A percentile compares a stretch with the other conserved stretches of the same genome.
Evolutionary conservation across 1,284 basidiomycete species (phyloP).

Genomic region (Sporisorium sorghi): DNA sequence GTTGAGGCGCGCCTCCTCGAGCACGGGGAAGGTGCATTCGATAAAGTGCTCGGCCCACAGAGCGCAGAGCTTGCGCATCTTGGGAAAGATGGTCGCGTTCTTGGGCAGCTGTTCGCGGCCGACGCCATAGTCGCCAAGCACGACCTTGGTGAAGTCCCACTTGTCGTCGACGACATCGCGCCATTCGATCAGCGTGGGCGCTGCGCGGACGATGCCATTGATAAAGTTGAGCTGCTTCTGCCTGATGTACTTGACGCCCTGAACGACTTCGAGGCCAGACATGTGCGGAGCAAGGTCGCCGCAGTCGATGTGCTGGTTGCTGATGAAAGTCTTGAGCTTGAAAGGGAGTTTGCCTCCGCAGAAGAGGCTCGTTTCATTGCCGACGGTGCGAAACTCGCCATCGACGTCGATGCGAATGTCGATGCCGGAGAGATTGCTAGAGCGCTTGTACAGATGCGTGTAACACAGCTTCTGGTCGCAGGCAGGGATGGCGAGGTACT

Average conservation of each 20-base stretch:
- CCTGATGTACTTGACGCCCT: not conserved
- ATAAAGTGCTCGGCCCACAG: slow-evolving; percentile 21
- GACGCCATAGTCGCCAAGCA: slow-evolving; percentile 8
- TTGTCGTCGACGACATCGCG: slow-evolving; percentile 3
- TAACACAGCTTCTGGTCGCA: slow-evolving; percentile 13
- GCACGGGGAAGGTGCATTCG: slow-evolving; percentile 14
- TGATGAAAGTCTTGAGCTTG: slow-evolving; percentile 16
- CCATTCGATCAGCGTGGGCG: slow-evolving; percentile 14
- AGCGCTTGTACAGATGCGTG: slow-evolving; percentile 12
- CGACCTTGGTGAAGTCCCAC: slow-evolving; percentile 6
- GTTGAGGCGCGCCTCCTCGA: slow-evolving; percentile 15
- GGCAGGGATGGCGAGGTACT: slow-evolving; percentile 18
- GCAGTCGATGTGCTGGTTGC: slow-evolving; percentile 8
- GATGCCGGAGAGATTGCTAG: slow-evolving; percentile 8
- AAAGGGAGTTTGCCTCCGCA: slow-evolving; percentile 3
- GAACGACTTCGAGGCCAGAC: slow-evolving; percentile 10
- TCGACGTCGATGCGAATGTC: slow-evolving; percentile 11
- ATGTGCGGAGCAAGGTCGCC: slow-evolving; percentile 16
- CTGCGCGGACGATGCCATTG: slow-evolving; percentile 10
- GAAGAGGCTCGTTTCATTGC: slow-evolving; percentile 9
- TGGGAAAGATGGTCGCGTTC: slow-evolving; percentile 14
- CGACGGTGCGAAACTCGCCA: no score
- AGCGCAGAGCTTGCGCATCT: slow-evolving; percentile 9
- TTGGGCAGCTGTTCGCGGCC: slow-evolving; percentile 3
- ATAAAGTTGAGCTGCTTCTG: slow-evolving; percentile 25